Conservation (phyloP, 257 asterid species). For the Salvia rosmarinus region DNA sequence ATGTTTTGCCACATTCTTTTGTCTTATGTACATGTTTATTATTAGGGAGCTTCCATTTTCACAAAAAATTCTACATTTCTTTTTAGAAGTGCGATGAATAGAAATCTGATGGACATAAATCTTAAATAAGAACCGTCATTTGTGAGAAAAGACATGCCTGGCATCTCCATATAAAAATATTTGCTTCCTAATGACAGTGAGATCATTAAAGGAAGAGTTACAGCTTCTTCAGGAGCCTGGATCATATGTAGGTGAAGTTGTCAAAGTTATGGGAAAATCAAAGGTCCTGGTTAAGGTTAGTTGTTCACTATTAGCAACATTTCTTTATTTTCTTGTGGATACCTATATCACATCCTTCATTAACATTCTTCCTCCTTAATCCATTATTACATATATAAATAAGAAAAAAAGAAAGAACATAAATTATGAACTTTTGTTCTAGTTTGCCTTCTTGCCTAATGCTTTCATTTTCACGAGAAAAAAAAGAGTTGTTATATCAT, state of each 20-base stretch:
- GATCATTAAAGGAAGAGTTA: conserved; percentile 89
- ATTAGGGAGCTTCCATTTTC: background rate
- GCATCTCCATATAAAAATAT: background rate
- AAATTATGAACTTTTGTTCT: background rate
- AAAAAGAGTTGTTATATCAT: background rate
- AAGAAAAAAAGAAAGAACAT: background rate
- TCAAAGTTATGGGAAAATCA: conserved; percentile 95
- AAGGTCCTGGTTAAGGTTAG: conserved; percentile 93
- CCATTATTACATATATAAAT: background rate
- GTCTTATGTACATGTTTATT: conserved; percentile 1
- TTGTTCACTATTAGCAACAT: conserved; percentile 9
- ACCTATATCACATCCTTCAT: background rate
- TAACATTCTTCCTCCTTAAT: background rate
- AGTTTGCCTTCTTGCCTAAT: conserved; percentile 1
- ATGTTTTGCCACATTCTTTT: conserved; percentile 4
- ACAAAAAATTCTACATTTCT: background rate
- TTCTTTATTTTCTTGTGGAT: background rate
- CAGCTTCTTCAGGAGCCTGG: conserved; percentile 98
- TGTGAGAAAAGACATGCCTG: background rate
- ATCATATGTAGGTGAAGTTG: conserved; percentile 97
- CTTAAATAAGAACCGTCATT: background rate
- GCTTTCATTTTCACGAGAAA: background rate
- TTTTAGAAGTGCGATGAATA: background rate
- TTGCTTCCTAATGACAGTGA: conserved; percentile 52
- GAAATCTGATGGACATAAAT: background rate